phyloP scores from a whole-genome alignment of 1,139 yeast species.

The Candida glucosophila region DNA sequence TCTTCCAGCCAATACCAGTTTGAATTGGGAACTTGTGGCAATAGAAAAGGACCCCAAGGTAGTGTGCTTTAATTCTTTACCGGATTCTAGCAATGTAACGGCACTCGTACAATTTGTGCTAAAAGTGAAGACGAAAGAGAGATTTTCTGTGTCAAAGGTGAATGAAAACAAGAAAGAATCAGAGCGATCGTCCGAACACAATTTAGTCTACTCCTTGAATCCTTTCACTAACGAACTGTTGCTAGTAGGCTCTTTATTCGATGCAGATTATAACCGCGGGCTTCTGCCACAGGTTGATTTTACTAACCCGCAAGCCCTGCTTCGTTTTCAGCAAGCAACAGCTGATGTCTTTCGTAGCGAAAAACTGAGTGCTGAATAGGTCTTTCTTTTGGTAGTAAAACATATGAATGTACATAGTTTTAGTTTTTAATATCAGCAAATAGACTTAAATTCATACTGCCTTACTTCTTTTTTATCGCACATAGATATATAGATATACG shows the following conservation, averaged over 20 bases:
- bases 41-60: conserved; percentile 68
- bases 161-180: conserved; percentile 22
- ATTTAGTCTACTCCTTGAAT: conserved; percentile 69
- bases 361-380: no score
- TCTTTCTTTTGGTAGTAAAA: no score
- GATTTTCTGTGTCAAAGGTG: conserved; percentile 42
- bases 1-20: conserved; percentile 50
- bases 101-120: conserved; percentile 70
- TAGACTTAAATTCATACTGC: no score
- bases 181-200: conserved; percentile 63
- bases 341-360: conserved; percentile 23
- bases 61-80: conserved; percentile 48
- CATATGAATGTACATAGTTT: no score
- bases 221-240: conserved; percentile 58
- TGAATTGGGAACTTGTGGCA: conserved; percentile 71
- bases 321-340: conserved; percentile 15
- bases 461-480: no score
- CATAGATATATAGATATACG: no score
- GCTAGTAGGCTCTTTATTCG: conserved; percentile 77
- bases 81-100: conserved; percentile 63
- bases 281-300: conserved; percentile 22
- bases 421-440: no score
- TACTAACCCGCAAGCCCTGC: conserved; percentile 16
- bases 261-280: conserved; percentile 41
- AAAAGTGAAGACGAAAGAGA: conserved; percentile 66